Evolutionary conservation across 805 yeast species (phyloP), one percentile per base, ranked within the genome.

Genomic region (Ogataea nitratoaversa): DNA sequence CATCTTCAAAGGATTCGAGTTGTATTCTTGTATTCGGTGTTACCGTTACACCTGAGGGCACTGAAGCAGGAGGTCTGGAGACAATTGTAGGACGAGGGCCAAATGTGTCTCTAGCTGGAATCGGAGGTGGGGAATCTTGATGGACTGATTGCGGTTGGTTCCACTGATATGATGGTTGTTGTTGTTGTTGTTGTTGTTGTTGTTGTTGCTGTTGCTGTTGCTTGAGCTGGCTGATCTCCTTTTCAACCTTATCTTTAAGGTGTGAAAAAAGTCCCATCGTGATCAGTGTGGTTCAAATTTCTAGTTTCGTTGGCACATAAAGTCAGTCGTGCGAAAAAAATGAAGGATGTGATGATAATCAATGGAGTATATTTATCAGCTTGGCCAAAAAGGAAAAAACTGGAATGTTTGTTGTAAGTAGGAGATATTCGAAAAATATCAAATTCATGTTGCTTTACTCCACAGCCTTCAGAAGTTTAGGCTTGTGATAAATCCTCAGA

Each of bases 61-160:
- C n/a, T n/a, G n/a, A n/a, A n/a, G n/a, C n/a, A n/a, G n/a, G 58
- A 36, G 56, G 54, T 35, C 63, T 48, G 2, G 36, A 30, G 5
- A 63, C 63, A 30, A 57, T 42, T 5, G 50, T 49, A 7, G 62
- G 62, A 17, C 54, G 46, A 8, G 20, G 37, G 4, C 8, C 5
- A 3, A 16, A 27, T 6, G 13, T 23, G 17, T 33, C 19, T 13
- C 36, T 23, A 8, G 36, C 7, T 5, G 36, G 29, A 19, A n/a
- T 28, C 11, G 25, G 20, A 20, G 30, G 13, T 28, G 28, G 41
- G 13, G 35, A 4, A 5, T 8, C 3, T n/a, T 24, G 28, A 28
- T 32, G 36, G 30, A 19, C 20, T 8, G 27, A 34, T 13, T 9
- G 24, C 17, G 16, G 17, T 4, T 32, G 24, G 18, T 27, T 24